phyloP scores from a whole-genome alignment of 306 rosid genomes.

The Glycine soja region DNA sequence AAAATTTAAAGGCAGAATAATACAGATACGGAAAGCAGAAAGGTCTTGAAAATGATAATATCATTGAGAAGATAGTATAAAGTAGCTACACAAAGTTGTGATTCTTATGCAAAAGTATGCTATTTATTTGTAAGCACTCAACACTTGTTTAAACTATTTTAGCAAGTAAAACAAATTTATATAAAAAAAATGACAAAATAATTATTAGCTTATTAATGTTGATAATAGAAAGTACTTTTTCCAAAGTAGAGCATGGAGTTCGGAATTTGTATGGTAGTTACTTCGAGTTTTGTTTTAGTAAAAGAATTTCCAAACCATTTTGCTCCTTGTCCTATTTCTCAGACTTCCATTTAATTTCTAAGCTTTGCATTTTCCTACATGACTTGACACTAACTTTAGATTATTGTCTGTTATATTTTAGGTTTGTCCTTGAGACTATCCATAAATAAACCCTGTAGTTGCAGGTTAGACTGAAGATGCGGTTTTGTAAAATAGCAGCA shows the following conservation, averaged over 20 bases:
- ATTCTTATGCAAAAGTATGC: not conserved
- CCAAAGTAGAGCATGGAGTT: not conserved
- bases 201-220: not conserved
- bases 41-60: constrained; percentile 16
- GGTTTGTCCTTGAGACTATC: constrained; percentile 15
- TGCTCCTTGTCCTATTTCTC: not conserved
- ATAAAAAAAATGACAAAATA: not conserved
- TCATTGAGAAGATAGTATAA: not conserved
- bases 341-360: not conserved
- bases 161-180: not conserved
- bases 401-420: constrained; percentile 1
- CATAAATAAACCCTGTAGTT: not conserved
- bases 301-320: not conserved
- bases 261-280: not conserved
- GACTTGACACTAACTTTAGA: not conserved
- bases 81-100: constrained; percentile 8
- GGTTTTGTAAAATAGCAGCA: not conserved
- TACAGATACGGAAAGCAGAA: constrained; percentile 29
- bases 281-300: not conserved
- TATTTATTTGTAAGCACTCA: constrained; percentile 29
- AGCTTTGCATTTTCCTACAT: not conserved
- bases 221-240: constrained; percentile 5
- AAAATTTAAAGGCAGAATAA: constrained; percentile 35
- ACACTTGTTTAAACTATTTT: constrained; percentile 3
- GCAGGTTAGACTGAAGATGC: not conserved